Evolutionary conservation across 129 eudicot species (phyloP).

Genomic region (Flaveria bidentis): DNA sequence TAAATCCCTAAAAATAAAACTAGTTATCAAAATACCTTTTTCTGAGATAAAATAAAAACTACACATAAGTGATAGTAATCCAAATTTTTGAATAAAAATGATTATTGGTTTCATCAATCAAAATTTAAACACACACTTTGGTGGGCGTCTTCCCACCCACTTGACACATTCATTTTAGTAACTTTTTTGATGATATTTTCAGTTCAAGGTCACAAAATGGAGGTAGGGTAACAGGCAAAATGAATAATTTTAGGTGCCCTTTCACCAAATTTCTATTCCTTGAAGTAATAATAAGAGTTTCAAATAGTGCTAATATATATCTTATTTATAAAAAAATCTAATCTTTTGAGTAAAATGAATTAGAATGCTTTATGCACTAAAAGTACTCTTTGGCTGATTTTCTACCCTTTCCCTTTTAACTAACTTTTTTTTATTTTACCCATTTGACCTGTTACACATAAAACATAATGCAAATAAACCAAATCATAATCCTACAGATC

Average conservation of each 20-base stretch:
- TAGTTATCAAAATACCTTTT: conserved; percentile 18
- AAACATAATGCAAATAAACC: background rate
- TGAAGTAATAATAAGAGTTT: background rate
- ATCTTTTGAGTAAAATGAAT: background rate
- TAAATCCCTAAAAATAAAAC: conserved; percentile 59
- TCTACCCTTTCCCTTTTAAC: background rate
- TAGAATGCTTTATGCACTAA: background rate
- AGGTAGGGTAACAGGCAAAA: background rate
- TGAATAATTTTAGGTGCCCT: background rate
- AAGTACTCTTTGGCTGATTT: background rate
- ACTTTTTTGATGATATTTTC: background rate
- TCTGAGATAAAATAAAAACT: background rate
- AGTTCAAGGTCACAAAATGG: background rate
- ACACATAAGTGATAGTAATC: background rate
- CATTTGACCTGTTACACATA: conserved; percentile 10
- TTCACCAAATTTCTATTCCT: background rate
- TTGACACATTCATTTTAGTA: background rate
- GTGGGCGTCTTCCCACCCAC: too few species aligned
- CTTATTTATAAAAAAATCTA: background rate
- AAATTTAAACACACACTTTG: background rate
- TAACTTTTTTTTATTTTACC: background rate
- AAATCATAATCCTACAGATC: background rate
- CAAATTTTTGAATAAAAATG: background rate
- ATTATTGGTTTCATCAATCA: background rate
- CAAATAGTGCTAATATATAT: background rate